phyloP scores from a whole-genome alignment of 2,329 filamentous ascomycete species.

The Zelopaecilomyces penicillatus region DNA sequence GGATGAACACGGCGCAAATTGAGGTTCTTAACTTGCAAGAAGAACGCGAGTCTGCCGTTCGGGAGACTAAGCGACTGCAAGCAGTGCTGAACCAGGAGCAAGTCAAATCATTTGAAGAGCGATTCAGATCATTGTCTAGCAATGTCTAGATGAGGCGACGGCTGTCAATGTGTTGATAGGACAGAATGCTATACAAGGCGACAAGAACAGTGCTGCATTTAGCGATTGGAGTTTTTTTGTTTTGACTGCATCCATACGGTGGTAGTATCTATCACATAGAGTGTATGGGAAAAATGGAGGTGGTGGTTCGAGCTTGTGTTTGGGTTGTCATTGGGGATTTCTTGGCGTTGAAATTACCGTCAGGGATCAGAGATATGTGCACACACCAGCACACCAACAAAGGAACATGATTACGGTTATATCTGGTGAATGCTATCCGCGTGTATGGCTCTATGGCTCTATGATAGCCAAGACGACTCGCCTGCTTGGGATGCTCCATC shows the following conservation, averaged over 20 bases:
- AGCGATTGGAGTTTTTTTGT: slow-evolving; percentile 29
- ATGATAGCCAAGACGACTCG: neutral
- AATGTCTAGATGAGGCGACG: neutral
- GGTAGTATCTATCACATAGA: slow-evolving; percentile 4
- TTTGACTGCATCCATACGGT: slow-evolving; percentile 12
- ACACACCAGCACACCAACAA: too few relatives aligned
- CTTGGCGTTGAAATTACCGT: too few relatives aligned
- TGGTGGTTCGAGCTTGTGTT: too few relatives aligned
- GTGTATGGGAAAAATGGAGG: too few relatives aligned
- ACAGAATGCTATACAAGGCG: too few relatives aligned
- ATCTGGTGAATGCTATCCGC: too few relatives aligned
- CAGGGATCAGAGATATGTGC: too few relatives aligned
- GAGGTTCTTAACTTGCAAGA: slow-evolving; percentile 74
- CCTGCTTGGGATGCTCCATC: neutral
- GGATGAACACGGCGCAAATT: slow-evolving; percentile 75
- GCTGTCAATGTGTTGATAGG: neutral
- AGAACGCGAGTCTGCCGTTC: slow-evolving; percentile 64
- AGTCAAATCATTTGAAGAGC: slow-evolving; percentile 33
- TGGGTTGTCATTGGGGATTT: too few relatives aligned
- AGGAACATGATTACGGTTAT: too few relatives aligned
- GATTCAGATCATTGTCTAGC: neutral
- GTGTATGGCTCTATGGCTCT: too few relatives aligned
- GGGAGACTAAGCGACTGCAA: slow-evolving; percentile 62
- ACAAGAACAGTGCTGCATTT: slow-evolving; percentile 21
- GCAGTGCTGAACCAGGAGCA: slow-evolving; percentile 56